These are phyloP conservation scores for Staphylotrichum tortipilum DNA, from an alignment of 495 filamentous ascomycete species.

Conservation along the genomic window DNA sequence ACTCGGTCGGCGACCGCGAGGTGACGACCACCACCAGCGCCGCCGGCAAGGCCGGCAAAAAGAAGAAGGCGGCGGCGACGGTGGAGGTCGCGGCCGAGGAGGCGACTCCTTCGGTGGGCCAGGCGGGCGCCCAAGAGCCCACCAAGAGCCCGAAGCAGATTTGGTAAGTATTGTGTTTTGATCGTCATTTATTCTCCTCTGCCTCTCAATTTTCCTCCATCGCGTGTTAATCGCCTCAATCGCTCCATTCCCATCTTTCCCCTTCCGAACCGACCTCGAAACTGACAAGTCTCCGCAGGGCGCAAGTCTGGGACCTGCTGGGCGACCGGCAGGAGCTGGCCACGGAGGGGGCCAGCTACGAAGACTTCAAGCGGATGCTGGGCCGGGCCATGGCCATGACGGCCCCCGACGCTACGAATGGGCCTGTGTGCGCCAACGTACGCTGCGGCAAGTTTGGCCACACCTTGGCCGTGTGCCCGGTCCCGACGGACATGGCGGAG, in stretches of 20 bases:
- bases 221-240: no score
- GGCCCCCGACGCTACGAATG: neutral
- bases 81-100: neutral
- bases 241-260: no score
- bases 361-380: neutral
- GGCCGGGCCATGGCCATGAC: neutral
- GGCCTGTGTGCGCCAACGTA: neutral
- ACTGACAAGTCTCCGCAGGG: neutral
- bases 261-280: neutral
- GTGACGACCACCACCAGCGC: neutral
- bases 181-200: neutral
- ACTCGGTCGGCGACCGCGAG: neutral
- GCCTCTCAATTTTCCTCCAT: neutral
- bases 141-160: neutral
- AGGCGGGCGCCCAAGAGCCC: neutral
- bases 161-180: neutral
- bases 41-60: neutral
- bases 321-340: neutral
- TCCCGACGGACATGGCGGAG: neutral
- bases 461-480: conserved; percentile 1
- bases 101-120: neutral
- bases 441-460: neutral
- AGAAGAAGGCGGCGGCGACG: neutral
- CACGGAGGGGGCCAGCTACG: neutral
- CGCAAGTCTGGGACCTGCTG: neutral